Conservation (phyloP, 2,329 filamentous ascomycete genomes). For the Stenocarpella maydis region DNA sequence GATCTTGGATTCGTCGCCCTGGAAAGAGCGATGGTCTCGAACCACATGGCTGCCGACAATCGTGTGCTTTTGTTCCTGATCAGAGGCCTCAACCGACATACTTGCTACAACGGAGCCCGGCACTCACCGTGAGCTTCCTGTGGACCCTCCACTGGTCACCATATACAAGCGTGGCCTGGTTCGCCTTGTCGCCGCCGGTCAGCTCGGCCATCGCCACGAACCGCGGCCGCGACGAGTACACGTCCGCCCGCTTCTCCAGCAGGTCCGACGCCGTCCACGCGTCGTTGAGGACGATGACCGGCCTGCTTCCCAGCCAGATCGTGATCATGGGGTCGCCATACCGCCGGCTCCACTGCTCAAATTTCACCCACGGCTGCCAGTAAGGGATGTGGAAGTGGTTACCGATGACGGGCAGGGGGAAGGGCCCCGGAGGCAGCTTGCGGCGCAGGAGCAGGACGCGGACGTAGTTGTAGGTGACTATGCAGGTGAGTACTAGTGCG, state of each 20-base stretch:
- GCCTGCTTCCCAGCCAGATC: constrained; percentile 18
- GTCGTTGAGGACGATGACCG: constrained; percentile 12
- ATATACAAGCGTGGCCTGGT: constrained; percentile 19
- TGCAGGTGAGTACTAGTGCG: constrained; percentile 4
- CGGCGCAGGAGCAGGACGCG: constrained; percentile 23
- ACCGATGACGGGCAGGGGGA: constrained; percentile 24
- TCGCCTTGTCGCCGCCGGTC: neutral
- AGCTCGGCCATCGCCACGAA: constrained; percentile 19
- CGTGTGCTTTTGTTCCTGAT: neutral
- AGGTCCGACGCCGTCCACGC: constrained; percentile 25
- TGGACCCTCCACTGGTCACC: constrained; percentile 25
- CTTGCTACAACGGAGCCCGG: too few species aligned
- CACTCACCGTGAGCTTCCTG: constrained; percentile 16
- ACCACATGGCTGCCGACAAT: constrained; percentile 11
- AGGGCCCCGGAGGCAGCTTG: constrained; percentile 18
- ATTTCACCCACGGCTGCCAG: constrained; percentile 7
- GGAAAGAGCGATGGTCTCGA: constrained; percentile 11
- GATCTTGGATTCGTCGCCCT: constrained; percentile 21
- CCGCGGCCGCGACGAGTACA: constrained; percentile 15
- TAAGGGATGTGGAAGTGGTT: constrained; percentile 3
- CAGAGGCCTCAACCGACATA: neutral
- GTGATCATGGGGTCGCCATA: constrained; percentile 28
- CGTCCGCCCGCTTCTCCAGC: constrained; percentile 2
- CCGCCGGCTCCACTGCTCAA: constrained; percentile 19
- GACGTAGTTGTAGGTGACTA: constrained; percentile 5